Evolutionary conservation across 108 stramenopile species (phyloP), one percentile per base, ranked within the genome.

Genomic region (Pseudonitzschia pungens): DNA sequence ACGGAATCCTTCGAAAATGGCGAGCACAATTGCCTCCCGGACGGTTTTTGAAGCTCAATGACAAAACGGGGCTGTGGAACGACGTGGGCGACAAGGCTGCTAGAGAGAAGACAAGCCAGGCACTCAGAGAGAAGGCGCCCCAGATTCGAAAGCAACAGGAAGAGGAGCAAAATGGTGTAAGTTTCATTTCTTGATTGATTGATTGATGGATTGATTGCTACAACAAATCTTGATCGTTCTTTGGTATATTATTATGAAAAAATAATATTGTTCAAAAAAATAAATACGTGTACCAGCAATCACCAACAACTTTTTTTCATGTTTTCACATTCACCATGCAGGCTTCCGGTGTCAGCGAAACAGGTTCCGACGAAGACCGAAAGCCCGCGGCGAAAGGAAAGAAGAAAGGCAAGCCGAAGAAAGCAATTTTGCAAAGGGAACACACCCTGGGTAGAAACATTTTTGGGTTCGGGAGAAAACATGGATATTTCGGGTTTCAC

Each of bases 61-160:
- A 91, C 29, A 76, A 71, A 68, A 91, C 90, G 15, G 86, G 86
- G 31, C 68, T 85, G 20, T 95, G 93, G 93, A 28, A 69, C 57
- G 93, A 95, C 77, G 91, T 95, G 28, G 93, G 93, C 15, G 91
- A 95, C 71, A 90, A 89, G 54, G 92, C 90, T 70, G 93, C 89
- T 12, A 69, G 93, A 36, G 93, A 94, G 74, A 94, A 94, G 77
- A 94, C 91, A 0, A 81, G 78, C 68, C 93, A 94, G 79, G 93
- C 93, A 16, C 69, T 94, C 59, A 67, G 93, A 77, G 93, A 94
- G 75, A 94, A 94, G 80, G 86, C 86, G 6, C 90, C 90, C 4
- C 14, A 77, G 43, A 77, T 88, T 60, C 77, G 87, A 22, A 86
- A 89, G 70, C 80, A 84, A 68, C 86, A 83, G 58, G 81, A 87